Base-by-base conservation (phyloP, 1,284 basidiomycete species). In the Apiotrichum montevideense region DNA sequence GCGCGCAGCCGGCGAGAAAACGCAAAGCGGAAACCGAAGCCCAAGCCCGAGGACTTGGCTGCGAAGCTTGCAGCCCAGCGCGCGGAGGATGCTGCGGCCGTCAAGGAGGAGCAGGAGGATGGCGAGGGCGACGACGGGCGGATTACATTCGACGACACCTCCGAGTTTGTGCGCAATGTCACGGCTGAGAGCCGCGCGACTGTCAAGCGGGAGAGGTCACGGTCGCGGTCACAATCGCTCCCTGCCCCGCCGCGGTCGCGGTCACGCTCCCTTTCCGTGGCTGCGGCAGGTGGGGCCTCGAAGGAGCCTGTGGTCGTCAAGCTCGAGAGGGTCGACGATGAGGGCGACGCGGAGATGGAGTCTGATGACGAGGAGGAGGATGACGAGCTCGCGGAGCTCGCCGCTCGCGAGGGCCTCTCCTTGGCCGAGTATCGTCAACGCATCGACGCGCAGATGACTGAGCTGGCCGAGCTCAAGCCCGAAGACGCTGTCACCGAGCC, bases 111-210 rank as follows among this genome's bases (percentile, higher is more conserved):
- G 55, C 84, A 85, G 52, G 76, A 82, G 57, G 77, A 82, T 7
- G 86, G 86, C 59, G 85, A 84, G 2, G 82, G 80, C 21, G 83
- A 83, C 33, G 79, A 78, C 49, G 80, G 79, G 21, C 83, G 85
- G 21, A 80, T 99, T 37, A 89, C 88, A 0, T 94, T 99, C 59
- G 95, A 98, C 71, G 93, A 97, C 66, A 98, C 96, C 0, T 91
- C 91, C 14, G 94, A 98, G 73, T 99, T 99, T 66, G 90, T 98
- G 32, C 85, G 93, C 13, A 86, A 89, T 42, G 91, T 99, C 63
- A 85, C 85, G 0, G 82, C 73, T 13, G 71, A 78, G 45, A 71
- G 72, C 9, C 63, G 72, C 6, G 63, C 69, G 34, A 65, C 66
- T 6, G 72, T 75, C 62, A 73, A 76, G 64, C 63, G 70, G 35